Evolutionary conservation across 768 basidiomycete species (phyloP).

Genomic region (Polyporus arcularius): DNA sequence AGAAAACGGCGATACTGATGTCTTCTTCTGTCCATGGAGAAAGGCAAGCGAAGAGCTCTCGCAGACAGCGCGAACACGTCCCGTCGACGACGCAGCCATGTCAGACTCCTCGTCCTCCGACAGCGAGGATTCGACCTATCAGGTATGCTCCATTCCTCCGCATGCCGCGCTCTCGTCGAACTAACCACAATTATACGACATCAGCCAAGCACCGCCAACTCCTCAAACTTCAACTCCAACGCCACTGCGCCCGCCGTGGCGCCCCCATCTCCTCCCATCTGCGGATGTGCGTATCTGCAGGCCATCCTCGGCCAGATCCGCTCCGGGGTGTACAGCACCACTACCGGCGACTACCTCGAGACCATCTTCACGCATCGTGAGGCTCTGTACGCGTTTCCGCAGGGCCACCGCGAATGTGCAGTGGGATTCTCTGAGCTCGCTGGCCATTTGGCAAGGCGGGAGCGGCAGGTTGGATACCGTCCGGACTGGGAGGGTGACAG

Average conservation of each 20-base stretch:
- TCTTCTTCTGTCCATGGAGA: conserved; percentile 17
- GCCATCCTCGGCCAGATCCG: conserved; percentile 29
- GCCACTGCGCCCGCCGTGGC: conserved; percentile 8
- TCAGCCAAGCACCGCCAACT: conserved; percentile 17
- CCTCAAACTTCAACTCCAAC: conserved; percentile 21
- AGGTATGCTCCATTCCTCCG: conserved; percentile 19
- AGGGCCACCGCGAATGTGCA: conserved; percentile 65
- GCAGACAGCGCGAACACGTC: conserved; percentile 10
- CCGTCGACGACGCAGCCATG: conserved; percentile 25
- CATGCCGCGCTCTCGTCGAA: background rate
- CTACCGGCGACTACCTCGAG: conserved; percentile 77
- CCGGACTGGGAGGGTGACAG: conserved; percentile 69
- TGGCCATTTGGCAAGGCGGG: conserved; percentile 57
- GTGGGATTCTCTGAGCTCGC: conserved; percentile 68
- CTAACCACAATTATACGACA: background rate
- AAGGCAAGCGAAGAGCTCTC: conserved; percentile 27
- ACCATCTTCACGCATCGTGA: conserved; percentile 78
- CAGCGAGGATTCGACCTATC: conserved; percentile 29
- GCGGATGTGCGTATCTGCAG: conserved; percentile 36
- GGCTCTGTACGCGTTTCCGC: conserved; percentile 61
- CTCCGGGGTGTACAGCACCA: conserved; percentile 45
- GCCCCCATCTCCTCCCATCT: conserved; percentile 10
- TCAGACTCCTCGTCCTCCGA: conserved; percentile 29
- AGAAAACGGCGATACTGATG: conserved; percentile 3
- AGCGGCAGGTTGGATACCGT: conserved; percentile 15